Evolutionary conservation across 371 early-diverging fungal species (phyloP).

Genomic region (Coemansia sp.): DNA sequence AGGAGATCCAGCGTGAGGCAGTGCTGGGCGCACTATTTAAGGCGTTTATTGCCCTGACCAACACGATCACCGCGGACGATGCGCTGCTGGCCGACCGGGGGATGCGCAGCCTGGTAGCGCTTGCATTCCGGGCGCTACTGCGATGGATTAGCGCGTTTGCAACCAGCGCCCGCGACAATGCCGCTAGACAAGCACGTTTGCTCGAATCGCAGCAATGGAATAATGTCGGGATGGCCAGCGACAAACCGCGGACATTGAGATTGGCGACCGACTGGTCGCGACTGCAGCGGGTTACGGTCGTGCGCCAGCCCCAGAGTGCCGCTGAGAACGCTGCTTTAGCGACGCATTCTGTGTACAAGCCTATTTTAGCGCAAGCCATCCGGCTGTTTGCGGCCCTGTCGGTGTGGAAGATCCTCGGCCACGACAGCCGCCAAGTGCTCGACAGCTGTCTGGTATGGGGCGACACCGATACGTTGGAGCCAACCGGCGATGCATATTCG

Average conservation of each 20-base stretch:
- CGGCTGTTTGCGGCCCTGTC: slow-evolving; percentile 16
- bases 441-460: slow-evolving; percentile 14
- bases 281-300: slow-evolving; percentile 25
- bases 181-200: slow-evolving; percentile 5
- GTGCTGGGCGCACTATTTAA: slow-evolving; percentile 18
- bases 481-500: background rate
- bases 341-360: slow-evolving; percentile 3
- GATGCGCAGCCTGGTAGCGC: background rate
- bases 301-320: background rate
- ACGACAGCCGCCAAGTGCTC: background rate
- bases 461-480: background rate
- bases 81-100: no score
- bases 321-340: background rate
- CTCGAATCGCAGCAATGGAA: slow-evolving; percentile 14
- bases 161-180: slow-evolving; percentile 20
- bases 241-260: slow-evolving; percentile 4
- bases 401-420: background rate
- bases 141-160: slow-evolving; percentile 27
- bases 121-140: slow-evolving; percentile 16
- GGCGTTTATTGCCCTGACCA: background rate
- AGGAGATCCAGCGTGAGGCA: slow-evolving; percentile 21
- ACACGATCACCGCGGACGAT: background rate
- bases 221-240: slow-evolving; percentile 23
- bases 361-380: slow-evolving; percentile 8
- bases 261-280: slow-evolving; percentile 42